Evolutionary conservation across 2,329 filamentous ascomycete genomes (phyloP).

Genomic region (Penicillium sp.): DNA sequence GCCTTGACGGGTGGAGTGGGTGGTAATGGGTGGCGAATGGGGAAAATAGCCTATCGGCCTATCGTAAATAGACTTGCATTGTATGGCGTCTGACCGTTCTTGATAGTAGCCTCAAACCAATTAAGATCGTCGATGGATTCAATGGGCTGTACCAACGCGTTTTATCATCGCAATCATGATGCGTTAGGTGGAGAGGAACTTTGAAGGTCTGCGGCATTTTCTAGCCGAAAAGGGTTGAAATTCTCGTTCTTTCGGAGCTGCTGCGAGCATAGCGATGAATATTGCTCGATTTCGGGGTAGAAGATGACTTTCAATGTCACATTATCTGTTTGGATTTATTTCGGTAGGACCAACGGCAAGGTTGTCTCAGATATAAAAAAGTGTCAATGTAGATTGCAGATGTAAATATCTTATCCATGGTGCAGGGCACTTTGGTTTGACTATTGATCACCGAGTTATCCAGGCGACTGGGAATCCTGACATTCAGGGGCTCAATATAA

Average conservation of each 20-base stretch:
- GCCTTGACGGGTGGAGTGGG: background rate
- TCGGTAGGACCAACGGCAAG: background rate
- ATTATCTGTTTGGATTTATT: background rate
- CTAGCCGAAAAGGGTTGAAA: background rate
- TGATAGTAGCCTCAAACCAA: background rate
- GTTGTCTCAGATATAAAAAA: background rate
- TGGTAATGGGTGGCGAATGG: background rate
- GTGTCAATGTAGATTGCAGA: background rate
- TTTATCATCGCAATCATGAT: background rate
- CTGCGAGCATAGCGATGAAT: background rate
- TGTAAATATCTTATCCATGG: background rate
- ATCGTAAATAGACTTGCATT: constrained; percentile 2
- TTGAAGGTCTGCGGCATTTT: background rate
- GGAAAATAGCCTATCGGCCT: background rate
- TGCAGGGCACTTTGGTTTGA: background rate
- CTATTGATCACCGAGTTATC: background rate
- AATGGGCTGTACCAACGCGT: background rate
- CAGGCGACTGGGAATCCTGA: background rate
- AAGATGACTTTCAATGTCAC: background rate
- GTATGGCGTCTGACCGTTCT: background rate
- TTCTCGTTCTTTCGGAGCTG: background rate
- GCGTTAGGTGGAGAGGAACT: too few species aligned
- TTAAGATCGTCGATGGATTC: background rate
- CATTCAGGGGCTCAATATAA: background rate
- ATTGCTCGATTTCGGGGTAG: background rate